Evolutionary conservation across 371 early-diverging fungal species (phyloP).

Genomic region (Mortierella sp.): DNA sequence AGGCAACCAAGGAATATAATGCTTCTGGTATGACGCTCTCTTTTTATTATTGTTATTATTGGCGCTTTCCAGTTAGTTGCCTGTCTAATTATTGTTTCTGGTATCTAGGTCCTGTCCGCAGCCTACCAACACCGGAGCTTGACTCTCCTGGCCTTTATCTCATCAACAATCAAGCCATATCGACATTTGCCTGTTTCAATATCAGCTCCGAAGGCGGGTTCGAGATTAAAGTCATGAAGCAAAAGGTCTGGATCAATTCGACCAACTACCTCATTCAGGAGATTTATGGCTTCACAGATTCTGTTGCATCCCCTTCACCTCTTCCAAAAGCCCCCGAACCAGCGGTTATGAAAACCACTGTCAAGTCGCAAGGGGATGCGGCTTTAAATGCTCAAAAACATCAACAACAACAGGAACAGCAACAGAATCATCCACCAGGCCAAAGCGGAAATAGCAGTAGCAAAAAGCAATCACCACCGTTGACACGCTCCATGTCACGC

Average conservation of each 20-base stretch:
- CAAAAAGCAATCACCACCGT: neutral
- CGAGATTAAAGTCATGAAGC: constrained; percentile 55
- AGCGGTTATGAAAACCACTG: neutral
- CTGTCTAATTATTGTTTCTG: neutral
- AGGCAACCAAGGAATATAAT: constrained; percentile 37
- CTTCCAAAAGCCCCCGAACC: constrained; percentile 11
- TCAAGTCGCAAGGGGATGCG: too few relatives aligned
- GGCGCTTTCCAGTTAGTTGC: neutral
- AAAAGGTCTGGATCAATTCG: constrained; percentile 53
- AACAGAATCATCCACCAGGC: constrained; percentile 1
- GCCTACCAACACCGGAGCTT: constrained; percentile 26
- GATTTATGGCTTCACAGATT: constrained; percentile 54
- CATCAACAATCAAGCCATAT: constrained; percentile 47
- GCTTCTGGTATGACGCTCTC: constrained; percentile 16
- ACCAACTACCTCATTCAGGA: constrained; percentile 52
- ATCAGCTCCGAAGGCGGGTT: constrained; percentile 51
- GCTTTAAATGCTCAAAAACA: neutral
- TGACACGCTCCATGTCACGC: constrained; percentile 21
- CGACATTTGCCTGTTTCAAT: constrained; percentile 52
- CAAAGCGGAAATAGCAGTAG: neutral
- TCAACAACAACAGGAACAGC: neutral
- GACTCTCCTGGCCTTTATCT: constrained; percentile 43
- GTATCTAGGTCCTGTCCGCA: constrained; percentile 19
- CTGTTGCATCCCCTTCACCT: constrained; percentile 16
- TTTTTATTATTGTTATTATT: neutral